Evolutionary conservation across 495 filamentous ascomycete species (phyloP), one percentile per base, ranked within the genome.

Genomic region (Penicillium argentinense): DNA sequence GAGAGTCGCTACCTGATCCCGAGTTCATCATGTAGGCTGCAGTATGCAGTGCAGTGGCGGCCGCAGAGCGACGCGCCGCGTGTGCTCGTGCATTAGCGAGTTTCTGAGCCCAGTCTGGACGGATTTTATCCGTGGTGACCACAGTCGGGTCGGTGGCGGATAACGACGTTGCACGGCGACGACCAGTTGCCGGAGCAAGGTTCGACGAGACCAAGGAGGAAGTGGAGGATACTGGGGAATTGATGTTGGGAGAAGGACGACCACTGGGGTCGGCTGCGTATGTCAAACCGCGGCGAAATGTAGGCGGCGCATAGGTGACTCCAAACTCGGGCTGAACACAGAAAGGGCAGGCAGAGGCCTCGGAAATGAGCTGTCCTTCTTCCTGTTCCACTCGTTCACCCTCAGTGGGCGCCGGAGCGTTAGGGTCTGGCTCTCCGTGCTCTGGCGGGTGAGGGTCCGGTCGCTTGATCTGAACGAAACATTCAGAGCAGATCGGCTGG

Each of bases 381-480:
- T 75, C 55, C 60, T 69, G 68, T 24, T 69, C 69, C 12, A 69
- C 30, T 18, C 62, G 49, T 21, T 63, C 64, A 62, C 59, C 68
- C 25, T 62, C 65, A 6, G 69, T 45, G 58, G 71, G 36, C 51
- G 67, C 54, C 57, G 74, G 30, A 49, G 71, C 52, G 66, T 80
- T 68, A 54, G 76, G 44, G 40, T 80, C 67, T 6, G 79, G 63
- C 33, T 83, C 79, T 5, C 78, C 78, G 45, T 95, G 89, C 64
- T 98, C 93, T 9, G 93, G 93, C 30, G 89, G 85, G 69, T 98
- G 93, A 11, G 93, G 93, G 57, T 98, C 93, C 7, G 92, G 89
- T 18, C 93, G 82, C 72, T 96, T 98, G 62, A 98, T 98, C 62
- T 98, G 93, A 7, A 98, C 95, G 57, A 98, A 98, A 63, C 93